phyloP scores from a whole-genome alignment of 768 basidiomycete species.

The Podaxis sp. region DNA sequence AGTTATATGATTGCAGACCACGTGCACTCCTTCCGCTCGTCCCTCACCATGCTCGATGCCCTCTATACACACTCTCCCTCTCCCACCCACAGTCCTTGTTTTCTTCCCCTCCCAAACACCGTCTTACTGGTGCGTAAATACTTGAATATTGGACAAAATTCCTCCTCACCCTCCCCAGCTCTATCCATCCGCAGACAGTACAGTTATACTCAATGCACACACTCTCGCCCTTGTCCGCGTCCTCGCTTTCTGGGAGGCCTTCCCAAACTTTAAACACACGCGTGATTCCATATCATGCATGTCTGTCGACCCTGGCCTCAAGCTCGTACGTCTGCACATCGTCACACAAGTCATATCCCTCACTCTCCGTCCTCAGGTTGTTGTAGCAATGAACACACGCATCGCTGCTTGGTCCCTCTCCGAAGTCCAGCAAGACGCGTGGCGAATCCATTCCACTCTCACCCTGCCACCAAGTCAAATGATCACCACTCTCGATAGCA shows the following conservation, averaged over 20 bases:
- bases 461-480: conserved; percentile 53
- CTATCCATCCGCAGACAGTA: conserved; percentile 68
- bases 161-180: conserved; percentile 42
- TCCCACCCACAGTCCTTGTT: conserved; percentile 54
- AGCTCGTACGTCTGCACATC: conserved; percentile 57
- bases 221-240: conserved; percentile 64
- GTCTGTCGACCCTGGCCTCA: conserved; percentile 76
- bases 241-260: conserved; percentile 80
- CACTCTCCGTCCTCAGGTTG: conserved; percentile 49
- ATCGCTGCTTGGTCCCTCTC: conserved; percentile 83
- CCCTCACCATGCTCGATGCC: conserved; percentile 38
- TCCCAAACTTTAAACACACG: conserved; percentile 54
- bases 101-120: conserved; percentile 54
- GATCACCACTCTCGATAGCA: conserved; percentile 69
- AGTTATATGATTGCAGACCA: conserved; percentile 1
- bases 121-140: conserved; percentile 56
- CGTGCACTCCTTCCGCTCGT: conserved; percentile 4
- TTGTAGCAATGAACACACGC: conserved; percentile 65
- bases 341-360: conserved; percentile 3
- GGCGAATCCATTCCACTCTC: conserved; percentile 83
- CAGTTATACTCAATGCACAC: conserved; percentile 73
- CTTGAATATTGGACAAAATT: neutral
- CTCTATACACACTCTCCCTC: conserved; percentile 42
- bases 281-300: conserved; percentile 55
- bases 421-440: conserved; percentile 57